Evolutionary conservation across 2,329 filamentous ascomycete genomes (phyloP).

Genomic region (Hawksworthiomyces lignivorus): DNA sequence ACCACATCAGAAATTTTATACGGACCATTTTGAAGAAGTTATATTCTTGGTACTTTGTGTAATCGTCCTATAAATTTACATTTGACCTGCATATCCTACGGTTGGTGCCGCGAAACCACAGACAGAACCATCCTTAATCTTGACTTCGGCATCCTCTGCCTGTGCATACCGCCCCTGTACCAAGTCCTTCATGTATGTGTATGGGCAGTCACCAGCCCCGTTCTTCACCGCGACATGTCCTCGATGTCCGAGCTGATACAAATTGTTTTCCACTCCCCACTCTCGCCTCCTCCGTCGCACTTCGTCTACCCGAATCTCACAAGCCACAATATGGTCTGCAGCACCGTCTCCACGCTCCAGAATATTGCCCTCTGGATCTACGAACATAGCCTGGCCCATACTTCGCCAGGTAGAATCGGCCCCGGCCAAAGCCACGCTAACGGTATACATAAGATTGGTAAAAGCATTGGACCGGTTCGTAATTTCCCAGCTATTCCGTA

Average conservation of each 20-base stretch:
- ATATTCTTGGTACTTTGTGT: too few species aligned
- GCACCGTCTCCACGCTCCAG: slow-evolving; percentile 6
- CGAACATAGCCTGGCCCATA: slow-evolving; percentile 9
- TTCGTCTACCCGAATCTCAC: slow-evolving; percentile 3
- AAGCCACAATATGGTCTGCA: slow-evolving; percentile 7
- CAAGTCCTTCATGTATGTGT: slow-evolving; percentile 6
- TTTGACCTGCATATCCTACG: neutral
- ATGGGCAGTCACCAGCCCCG: slow-evolving; percentile 7
- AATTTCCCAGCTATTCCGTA: slow-evolving; percentile 8
- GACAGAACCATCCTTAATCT: neutral
- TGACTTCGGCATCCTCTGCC: slow-evolving; percentile 5
- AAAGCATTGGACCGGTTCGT: slow-evolving; percentile 6
- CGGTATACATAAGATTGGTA: slow-evolving; percentile 8
- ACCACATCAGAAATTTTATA: too few species aligned
- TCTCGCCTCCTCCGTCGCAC: slow-evolving; percentile 4
- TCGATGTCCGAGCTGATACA: slow-evolving; percentile 8
- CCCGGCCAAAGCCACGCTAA: slow-evolving; percentile 7
- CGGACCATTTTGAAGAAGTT: too few species aligned
- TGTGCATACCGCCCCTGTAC: neutral
- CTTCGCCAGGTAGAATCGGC: slow-evolving; percentile 7
- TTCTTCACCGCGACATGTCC: slow-evolving; percentile 3
- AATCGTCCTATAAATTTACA: too few species aligned
- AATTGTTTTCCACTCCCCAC: slow-evolving; percentile 10
- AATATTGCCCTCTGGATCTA: slow-evolving; percentile 4
- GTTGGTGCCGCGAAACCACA: slow-evolving; percentile 2